Conservation (phyloP, 768 basidiomycete species). For the Rhodosporidiobolus odoratus region DNA sequence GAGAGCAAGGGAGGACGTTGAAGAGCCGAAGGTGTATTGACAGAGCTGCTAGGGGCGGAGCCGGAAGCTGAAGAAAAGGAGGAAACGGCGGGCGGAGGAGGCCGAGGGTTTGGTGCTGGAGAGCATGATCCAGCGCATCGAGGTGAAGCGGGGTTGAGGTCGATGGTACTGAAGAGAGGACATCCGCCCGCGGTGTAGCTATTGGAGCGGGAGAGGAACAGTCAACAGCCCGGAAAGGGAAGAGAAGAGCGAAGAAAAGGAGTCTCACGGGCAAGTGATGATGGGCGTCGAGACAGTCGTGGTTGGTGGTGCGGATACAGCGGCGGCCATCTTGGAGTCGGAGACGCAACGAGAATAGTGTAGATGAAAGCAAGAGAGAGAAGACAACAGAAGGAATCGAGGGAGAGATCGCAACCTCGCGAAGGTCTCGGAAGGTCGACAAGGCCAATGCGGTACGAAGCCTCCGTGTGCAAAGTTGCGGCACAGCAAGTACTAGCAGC, state of each 20-base stretch:
- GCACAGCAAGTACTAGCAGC: no score
- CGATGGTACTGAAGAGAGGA: constrained; percentile 29
- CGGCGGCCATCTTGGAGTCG: not conserved
- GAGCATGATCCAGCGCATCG: constrained; percentile 9
- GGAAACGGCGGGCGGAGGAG: not conserved
- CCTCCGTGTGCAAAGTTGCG: no score
- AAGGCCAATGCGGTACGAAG: no score
- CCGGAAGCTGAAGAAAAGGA: not conserved
- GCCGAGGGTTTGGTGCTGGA: not conserved
- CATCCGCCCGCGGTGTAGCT: constrained; percentile 23
- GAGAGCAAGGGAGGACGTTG: constrained; percentile 2
- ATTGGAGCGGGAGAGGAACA: not conserved
- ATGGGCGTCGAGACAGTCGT: not conserved
- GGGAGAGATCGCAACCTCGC: no score
- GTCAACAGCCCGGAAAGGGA: not conserved
- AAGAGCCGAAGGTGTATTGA: not conserved
- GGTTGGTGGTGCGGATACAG: not conserved
- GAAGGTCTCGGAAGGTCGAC: no score
- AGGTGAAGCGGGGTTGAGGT: not conserved
- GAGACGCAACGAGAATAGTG: not conserved
- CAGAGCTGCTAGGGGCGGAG: not conserved
- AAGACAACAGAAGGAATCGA: not conserved
- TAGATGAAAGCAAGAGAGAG: not conserved
- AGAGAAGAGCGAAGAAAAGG: not conserved
- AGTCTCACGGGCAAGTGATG: not conserved